These are phyloP conservation scores for Termitomyces sp. DNA, from an alignment of 768 basidiomycete species.

Conservation along the genomic window DNA sequence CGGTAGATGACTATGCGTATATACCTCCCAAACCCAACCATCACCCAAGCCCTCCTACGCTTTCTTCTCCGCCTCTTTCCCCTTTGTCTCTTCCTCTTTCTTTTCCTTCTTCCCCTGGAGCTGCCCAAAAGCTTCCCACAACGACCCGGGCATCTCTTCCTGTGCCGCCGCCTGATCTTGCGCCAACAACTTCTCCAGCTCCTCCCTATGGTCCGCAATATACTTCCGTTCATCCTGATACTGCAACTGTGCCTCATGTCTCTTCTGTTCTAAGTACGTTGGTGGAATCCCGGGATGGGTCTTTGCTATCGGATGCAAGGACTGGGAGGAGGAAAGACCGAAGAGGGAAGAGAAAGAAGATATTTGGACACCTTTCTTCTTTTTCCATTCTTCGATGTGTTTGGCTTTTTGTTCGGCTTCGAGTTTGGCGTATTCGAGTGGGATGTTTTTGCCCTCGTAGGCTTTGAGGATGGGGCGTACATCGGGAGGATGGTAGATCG, in stretches of 20 bases:
- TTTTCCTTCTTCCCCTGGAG: constrained; percentile 13
- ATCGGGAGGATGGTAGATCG: constrained; percentile 84
- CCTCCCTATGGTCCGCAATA: constrained; percentile 39
- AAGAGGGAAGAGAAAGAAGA: constrained; percentile 37
- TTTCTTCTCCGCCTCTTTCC: background rate
- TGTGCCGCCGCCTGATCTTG: constrained; percentile 32
- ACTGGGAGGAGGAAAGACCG: constrained; percentile 23
- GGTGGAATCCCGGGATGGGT: constrained; percentile 32
- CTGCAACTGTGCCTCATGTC: constrained; percentile 45
- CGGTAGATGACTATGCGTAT: background rate
- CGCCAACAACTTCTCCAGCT: constrained; percentile 36
- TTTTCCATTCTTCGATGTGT: constrained; percentile 82
- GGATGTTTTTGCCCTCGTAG: constrained; percentile 86
- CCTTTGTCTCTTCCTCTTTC: background rate
- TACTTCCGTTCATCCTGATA: constrained; percentile 50
- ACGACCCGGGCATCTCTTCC: constrained; percentile 38
- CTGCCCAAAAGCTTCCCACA: constrained; percentile 45
- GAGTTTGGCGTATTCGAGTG: constrained; percentile 82
- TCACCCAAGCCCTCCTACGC: background rate
- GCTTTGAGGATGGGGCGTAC: constrained; percentile 84
- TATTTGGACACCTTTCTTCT: constrained; percentile 29
- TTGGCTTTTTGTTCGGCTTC: constrained; percentile 79
- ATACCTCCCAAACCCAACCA: background rate
- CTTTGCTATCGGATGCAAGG: constrained; percentile 9
- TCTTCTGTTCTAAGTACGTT: constrained; percentile 52